Evolutionary conservation across 768 basidiomycete genomes (phyloP), one percentile per base, ranked within the genome.

Genomic region (Boletus sp.): DNA sequence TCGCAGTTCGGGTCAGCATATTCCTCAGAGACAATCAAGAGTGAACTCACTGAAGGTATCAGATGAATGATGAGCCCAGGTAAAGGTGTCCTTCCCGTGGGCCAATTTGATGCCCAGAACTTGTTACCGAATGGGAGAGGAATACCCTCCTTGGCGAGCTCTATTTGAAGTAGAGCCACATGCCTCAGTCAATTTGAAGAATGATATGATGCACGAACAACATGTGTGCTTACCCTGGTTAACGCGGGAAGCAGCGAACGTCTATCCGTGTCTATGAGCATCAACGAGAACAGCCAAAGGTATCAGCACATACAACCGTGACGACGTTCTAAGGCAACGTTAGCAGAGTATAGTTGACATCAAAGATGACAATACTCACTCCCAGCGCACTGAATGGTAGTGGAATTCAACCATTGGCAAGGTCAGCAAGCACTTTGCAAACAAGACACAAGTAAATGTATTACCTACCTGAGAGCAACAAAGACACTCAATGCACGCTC

Each of bases 21-120:
- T 4, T 12, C 20, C 36, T 8, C 9, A 5, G 2, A 15, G n/a
- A 48, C 33, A 15, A 15, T 2, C 5, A 33, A 20, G 12, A 3
- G 1, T 18, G 4, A 4, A 53, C 77, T 47, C 44, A 78, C 80
- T 0, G 82, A 81, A 11, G 80, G 77, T 20, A 83, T 81, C 29
- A 84, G 62, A 49, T 84, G 80, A 10, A 84, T 72, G 52, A 84
- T 76, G 7, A 84, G 73, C 0, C 80, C 83, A 0, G 82, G 80
- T 24, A 83, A 65, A 0, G 82, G 83, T 0, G 82, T 77, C 59
- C 78, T 80, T 12, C 81, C 80, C 3, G 78, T 80, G 1, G 82
- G 81, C 82, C 81, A 83, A 60, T 83, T 84, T 2, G 80, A 81
- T 2, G 83, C 83, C 83, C 82, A 83, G 61, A 84, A 81, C 24